Evolutionary conservation across 768 basidiomycete species (phyloP).

Genomic region (Lentinus brumalis): DNA sequence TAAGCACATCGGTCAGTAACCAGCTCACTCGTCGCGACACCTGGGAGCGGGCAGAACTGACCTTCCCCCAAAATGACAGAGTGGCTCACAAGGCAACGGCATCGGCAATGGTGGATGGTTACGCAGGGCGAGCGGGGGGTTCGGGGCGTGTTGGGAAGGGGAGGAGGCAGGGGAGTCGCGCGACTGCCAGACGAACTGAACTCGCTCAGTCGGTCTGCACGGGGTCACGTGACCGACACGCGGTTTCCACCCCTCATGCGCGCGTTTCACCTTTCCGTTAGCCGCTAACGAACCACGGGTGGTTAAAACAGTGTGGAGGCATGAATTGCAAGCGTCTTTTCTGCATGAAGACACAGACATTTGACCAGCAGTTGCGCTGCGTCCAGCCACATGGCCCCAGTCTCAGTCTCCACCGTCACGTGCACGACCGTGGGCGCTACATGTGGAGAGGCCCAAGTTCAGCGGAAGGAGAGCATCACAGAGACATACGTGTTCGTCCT

Average conservation of each 20-base stretch:
- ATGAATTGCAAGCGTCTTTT: not conserved
- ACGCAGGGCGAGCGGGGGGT: not conserved
- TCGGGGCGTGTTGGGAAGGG: not conserved
- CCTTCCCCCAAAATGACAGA: conserved; percentile 83
- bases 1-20: conserved; percentile 9
- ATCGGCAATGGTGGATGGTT: conserved; percentile 27
- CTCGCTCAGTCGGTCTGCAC: conserved; percentile 21
- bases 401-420: too few relatives aligned
- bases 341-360: not conserved
- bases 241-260: conserved; percentile 14
- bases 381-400: too few relatives aligned
- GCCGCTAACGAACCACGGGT: not conserved
- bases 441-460: too few relatives aligned
- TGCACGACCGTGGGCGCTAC: too few relatives aligned
- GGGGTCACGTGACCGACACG: conserved; percentile 21
- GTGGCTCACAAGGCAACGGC: conserved; percentile 64
- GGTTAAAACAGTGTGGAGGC: not conserved
- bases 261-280: conserved; percentile 4
- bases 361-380: too few relatives aligned
- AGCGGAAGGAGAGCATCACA: too few relatives aligned
- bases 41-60: conserved; percentile 31
- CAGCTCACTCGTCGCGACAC: conserved; percentile 1
- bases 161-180: conserved; percentile 28
- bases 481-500: too few relatives aligned
- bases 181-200: conserved; percentile 25